Percentiles rank a stretch among this genome's conserved stretches.
These are phyloP conservation scores for Flaveria brownii DNA, from an alignment of 129 eudicot genomes.

Conservation along the genomic window DNA sequence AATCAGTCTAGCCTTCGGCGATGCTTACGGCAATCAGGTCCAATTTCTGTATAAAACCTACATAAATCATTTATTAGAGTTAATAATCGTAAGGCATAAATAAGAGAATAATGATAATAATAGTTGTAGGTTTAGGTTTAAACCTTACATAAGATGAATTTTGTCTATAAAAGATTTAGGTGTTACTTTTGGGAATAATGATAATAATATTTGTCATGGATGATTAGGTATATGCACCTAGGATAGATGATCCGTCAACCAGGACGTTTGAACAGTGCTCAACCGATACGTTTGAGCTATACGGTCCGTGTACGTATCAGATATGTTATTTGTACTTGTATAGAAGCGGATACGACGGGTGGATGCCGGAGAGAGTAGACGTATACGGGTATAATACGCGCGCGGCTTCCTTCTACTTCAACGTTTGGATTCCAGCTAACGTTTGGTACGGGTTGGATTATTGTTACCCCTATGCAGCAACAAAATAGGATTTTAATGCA, in stretches of 20 bases:
- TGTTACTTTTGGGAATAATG: no score
- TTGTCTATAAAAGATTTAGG: no score
- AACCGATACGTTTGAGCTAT: slow-evolving; percentile 55
- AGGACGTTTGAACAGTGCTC: slow-evolving; percentile 79
- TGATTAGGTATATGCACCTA: slow-evolving; percentile 75
- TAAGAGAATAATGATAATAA: no score
- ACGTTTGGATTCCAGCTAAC: slow-evolving; percentile 49
- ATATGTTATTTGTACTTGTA: slow-evolving; percentile 74
- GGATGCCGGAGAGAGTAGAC: slow-evolving; percentile 76
- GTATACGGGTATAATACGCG: slow-evolving; percentile 55
- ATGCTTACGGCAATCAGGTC: slow-evolving; percentile 93
- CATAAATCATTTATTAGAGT: not conserved
- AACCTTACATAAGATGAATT: no score
- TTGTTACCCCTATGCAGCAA: slow-evolving; percentile 36
- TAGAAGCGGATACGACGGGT: slow-evolving; percentile 85
- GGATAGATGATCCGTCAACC: slow-evolving; percentile 67
- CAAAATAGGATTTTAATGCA: not conserved
- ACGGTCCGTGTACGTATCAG: slow-evolving; percentile 77
- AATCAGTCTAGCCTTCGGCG: slow-evolving; percentile 87
- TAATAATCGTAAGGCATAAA: no score
- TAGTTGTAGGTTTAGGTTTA: no score
- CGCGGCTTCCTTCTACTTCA: slow-evolving; percentile 59
- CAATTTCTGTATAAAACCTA: not conserved
- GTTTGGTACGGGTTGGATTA: slow-evolving; percentile 66
- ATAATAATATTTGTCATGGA: not conserved